Evolutionary conservation across 2,329 filamentous ascomycete genomes (phyloP), one percentile per base, ranked within the genome.

Genomic region (Berkeleyomyces rouxiae): DNA sequence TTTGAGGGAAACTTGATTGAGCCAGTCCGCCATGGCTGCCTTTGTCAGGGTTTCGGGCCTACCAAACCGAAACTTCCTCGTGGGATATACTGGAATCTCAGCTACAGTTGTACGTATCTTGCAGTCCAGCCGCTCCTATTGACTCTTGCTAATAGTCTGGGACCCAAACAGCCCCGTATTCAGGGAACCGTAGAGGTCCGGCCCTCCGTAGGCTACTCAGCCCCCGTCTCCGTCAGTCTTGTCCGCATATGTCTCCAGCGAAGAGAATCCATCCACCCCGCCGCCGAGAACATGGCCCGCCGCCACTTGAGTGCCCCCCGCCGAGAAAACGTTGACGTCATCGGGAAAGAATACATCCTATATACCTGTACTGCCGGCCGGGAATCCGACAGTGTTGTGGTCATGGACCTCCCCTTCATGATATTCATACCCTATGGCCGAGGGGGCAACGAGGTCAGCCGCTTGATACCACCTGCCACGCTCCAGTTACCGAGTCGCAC

Each of bases 151-250:
- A 58, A 58, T 43, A 31, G 16, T 23, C 31, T 31, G 58, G 40
- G 37, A 44, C 6, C 31, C 40, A 9, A 59, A 31, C 71, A 96
- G 90, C 93, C 93, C 70, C 88, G 93, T 72, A 92, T 99, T 76
- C 92, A 96, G 79, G 93, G 93, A 69, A 95, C 93, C 72, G 93
- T 99, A 72, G 93, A 97, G 76, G 93, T 99, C 69, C 84, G 93
- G 65, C 93, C 93, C 49, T 85, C 84, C 62, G 80, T 86, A 66
- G 92, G 93, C 65, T 85, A 87, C 69, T 92, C 90, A 16, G 90
- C 90, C 69, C 90, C 93, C 49, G 91, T 97, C 69, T 83, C 87
- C 71, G 80, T 99, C 70, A 96, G 91, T 58, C 83, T 96, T 68
- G 92, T 97, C 68, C 91, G 91, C 69, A 95, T 99, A 78, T 91